Evolutionary conservation across 2,329 filamentous ascomycete species (phyloP), one percentile per base, ranked within the genome.

Genomic region (Geosmithia putterillii): DNA sequence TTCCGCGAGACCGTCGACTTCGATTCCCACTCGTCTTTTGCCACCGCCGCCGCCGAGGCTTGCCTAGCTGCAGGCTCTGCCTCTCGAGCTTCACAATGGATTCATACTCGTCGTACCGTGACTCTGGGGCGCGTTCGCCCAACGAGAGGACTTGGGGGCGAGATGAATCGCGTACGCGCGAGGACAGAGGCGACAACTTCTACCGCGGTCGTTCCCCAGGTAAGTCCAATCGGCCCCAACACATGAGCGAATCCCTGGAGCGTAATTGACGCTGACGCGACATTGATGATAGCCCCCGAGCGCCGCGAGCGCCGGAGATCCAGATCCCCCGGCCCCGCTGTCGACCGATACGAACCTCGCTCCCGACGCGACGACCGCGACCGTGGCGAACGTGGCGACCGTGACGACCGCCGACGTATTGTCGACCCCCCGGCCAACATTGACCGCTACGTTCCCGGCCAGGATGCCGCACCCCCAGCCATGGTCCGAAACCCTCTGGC

Each of bases 381-480:
- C 37, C 57, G 79, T 43, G 79, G 86, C 45, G 79, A 82, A 51
- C 65, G 70, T n/a, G n/a, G n/a, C n/a, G n/a, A n/a, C n/a, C 57
- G 79, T 43, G 79, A 86, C 45, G 79, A 82, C 51, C 65, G 70
- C 44, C 77, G 81, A 45, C 74, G 76, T 38, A 60, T 86, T 52
- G 54, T 73, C 57, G 73, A 80, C 9, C 67, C 81, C 47, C 67
- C 82, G 23, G 74, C 81, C 45, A 84, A 83, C 46, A 92, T 94
- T 50, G 86, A 94, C 58, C 79, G 86, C 52, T 92, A 92, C 56
- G 81, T 92, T 18, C 86, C 86, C 1, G 83, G 84, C 17, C 81
- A 86, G 51, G 77, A 83, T 43, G 62, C 56, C 45, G 56, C 56
- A 28, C 65, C 69, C 20, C 59, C 73, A 17, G 62, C 73, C 14